These are phyloP conservation scores for Aspergillus novoparasiticus DNA, from an alignment of 2,329 filamentous ascomycete species.

Conservation along the genomic window DNA sequence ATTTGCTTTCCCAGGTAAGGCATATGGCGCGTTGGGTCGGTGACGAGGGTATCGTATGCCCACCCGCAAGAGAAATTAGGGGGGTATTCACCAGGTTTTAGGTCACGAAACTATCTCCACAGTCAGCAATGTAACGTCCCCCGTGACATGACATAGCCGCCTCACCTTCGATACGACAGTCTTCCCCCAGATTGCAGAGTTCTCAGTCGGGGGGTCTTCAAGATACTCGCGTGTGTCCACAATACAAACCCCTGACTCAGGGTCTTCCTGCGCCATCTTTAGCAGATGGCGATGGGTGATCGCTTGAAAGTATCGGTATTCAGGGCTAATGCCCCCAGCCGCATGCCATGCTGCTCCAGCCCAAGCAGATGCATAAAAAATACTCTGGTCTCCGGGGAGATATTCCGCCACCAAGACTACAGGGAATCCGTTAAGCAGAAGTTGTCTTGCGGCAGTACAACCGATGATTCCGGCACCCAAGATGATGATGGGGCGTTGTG, in stretches of 20 bases:
- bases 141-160: not conserved
- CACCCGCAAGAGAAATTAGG: slow-evolving; percentile 36
- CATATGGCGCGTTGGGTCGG: slow-evolving; percentile 42
- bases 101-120: slow-evolving; percentile 34
- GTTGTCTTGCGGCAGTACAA: slow-evolving; percentile 39
- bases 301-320: slow-evolving; percentile 39
- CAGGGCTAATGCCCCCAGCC: slow-evolving; percentile 37
- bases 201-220: slow-evolving; percentile 33
- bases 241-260: slow-evolving; percentile 37
- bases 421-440: slow-evolving; percentile 38
- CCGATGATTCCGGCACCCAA: slow-evolving; percentile 45
- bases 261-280: slow-evolving; percentile 38
- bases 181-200: slow-evolving; percentile 40
- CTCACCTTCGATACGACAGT: slow-evolving; percentile 38
- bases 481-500: slow-evolving; percentile 39
- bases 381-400: slow-evolving; percentile 39
- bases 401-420: slow-evolving; percentile 41
- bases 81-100: slow-evolving; percentile 35
- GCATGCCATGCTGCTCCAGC: slow-evolving; percentile 45
- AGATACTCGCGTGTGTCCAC: slow-evolving; percentile 40
- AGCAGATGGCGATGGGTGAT: slow-evolving; percentile 38
- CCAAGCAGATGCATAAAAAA: slow-evolving; percentile 43
- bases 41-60: slow-evolving; percentile 41
- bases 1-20: slow-evolving; percentile 37
- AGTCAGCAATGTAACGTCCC: slow-evolving; percentile 2